These are phyloP conservation scores for Salinomyces thailandicus DNA, from an alignment of 2,329 filamentous ascomycete genomes.

Conservation along the genomic window DNA sequence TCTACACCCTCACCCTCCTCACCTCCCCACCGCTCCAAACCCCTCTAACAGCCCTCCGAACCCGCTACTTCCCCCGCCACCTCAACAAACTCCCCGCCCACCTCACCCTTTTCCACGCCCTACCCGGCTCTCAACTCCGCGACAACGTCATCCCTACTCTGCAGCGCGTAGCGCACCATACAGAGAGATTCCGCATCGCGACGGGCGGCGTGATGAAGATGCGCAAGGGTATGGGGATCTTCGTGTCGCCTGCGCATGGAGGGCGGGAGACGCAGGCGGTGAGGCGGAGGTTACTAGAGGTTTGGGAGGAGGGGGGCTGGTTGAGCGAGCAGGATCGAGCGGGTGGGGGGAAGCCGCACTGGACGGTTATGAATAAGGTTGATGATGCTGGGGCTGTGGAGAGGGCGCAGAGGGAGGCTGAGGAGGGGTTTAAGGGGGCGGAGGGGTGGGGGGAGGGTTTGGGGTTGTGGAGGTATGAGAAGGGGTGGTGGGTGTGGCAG, in stretches of 20 bases:
- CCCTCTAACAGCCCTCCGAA: conserved; percentile 30
- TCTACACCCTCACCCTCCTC: conserved; percentile 36
- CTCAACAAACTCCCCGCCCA: conserved; percentile 36
- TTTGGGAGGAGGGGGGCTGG: conserved; percentile 29
- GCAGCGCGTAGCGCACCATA: conserved; percentile 20
- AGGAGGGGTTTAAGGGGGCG: conserved; percentile 24
- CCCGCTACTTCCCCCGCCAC: conserved; percentile 32
- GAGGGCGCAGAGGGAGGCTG: conserved; percentile 28
- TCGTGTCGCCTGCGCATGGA: conserved; percentile 24
- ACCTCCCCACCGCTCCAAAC: conserved; percentile 29
- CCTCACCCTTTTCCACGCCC: conserved; percentile 37
- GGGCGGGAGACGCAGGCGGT: conserved; percentile 24
- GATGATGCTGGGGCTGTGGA: conserved; percentile 30
- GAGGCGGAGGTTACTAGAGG: conserved; percentile 25
- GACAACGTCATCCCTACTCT: conserved; percentile 26
- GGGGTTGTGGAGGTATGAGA: conserved; percentile 33
- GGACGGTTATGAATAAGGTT: conserved; percentile 40
- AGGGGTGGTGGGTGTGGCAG: conserved; percentile 31
- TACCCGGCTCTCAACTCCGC: conserved; percentile 32
- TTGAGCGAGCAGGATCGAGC: conserved; percentile 34
- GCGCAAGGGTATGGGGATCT: conserved; percentile 32
- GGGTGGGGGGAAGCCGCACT: conserved; percentile 32
- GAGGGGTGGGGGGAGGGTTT: conserved; percentile 30
- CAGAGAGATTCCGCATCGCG: conserved; percentile 27
- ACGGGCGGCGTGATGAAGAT: conserved; percentile 31